Evolutionary conservation across 169 alveolate species (phyloP).

Genomic region (Plasmodium vinckei): DNA sequence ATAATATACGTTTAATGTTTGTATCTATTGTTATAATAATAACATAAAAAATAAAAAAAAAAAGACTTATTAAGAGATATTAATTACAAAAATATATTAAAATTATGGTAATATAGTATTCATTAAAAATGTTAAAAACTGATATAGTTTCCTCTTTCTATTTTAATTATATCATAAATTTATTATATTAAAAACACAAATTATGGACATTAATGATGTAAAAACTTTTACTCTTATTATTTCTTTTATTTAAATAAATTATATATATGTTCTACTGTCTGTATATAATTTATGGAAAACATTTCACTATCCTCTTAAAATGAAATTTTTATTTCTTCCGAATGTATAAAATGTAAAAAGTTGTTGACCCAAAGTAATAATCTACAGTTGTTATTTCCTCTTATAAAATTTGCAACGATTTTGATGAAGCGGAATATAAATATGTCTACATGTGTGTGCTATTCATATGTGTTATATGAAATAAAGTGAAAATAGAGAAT

Average conservation of each 20-base stretch:
- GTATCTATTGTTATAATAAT: too few relatives aligned
- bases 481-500: background rate
- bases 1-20: too few relatives aligned
- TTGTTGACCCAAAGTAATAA: background rate
- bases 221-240: background rate
- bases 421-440: background rate
- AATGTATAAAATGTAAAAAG: background rate
- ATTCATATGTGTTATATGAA: background rate
- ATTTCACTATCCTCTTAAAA: background rate
- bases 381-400: background rate
- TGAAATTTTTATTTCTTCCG: background rate
- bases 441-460: background rate
- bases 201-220: background rate
- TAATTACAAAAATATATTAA: too few relatives aligned
- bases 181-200: too few relatives aligned
- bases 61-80: too few relatives aligned
- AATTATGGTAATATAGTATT: too few relatives aligned
- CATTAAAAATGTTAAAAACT: too few relatives aligned
- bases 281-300: slow-evolving; percentile 2
- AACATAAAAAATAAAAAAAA: too few relatives aligned
- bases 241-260: background rate
- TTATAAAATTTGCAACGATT: background rate
- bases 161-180: too few relatives aligned
- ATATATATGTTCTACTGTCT: background rate
- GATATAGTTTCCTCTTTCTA: too few relatives aligned